Evolutionary conservation across 441 rosid species (phyloP).

Genomic region (Aquilaria agallochum): DNA sequence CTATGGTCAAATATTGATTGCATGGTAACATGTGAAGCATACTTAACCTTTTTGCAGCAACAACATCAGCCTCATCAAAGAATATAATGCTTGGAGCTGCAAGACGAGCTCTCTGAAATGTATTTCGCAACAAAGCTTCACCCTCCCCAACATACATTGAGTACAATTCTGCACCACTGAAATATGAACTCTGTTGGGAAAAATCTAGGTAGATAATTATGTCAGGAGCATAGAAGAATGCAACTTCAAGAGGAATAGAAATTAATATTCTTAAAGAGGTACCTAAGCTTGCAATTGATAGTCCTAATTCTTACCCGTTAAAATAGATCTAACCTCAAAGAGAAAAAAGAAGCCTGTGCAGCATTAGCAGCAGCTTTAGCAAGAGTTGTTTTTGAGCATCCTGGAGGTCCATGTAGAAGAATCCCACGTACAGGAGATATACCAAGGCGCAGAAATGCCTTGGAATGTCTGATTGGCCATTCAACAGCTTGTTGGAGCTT

Average conservation of each 20-base stretch:
- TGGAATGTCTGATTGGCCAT: constrained; percentile 90
- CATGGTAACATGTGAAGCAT: background rate
- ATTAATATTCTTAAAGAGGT: too few species aligned
- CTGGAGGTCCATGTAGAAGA: constrained; percentile 96
- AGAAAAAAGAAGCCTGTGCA: constrained; percentile 90
- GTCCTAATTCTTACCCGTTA: too few species aligned
- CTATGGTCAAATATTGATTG: too few species aligned
- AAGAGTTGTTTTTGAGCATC: constrained; percentile 96
- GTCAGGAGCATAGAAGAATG: too few species aligned
- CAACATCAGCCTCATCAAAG: constrained; percentile 92
- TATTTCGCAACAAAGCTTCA: constrained; percentile 84
- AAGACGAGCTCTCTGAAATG: constrained; percentile 87
- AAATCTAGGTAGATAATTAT: too few species aligned
- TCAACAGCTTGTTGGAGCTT: constrained; percentile 88
- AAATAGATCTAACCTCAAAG: constrained; percentile 55
- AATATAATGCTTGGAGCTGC: constrained; percentile 94
- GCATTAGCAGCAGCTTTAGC: constrained; percentile 96
- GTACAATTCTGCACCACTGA: constrained; percentile 91
- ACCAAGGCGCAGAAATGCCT: constrained; percentile 67
- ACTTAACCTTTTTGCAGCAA: constrained; percentile 75
- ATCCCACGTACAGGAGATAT: constrained; percentile 84
- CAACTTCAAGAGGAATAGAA: too few species aligned
- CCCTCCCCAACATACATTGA: constrained; percentile 99
- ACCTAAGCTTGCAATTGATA: too few species aligned
- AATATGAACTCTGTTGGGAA: background rate